phyloP scores from a whole-genome alignment of 2,329 filamentous ascomycete genomes.

The Trichophyton benhamiae region DNA sequence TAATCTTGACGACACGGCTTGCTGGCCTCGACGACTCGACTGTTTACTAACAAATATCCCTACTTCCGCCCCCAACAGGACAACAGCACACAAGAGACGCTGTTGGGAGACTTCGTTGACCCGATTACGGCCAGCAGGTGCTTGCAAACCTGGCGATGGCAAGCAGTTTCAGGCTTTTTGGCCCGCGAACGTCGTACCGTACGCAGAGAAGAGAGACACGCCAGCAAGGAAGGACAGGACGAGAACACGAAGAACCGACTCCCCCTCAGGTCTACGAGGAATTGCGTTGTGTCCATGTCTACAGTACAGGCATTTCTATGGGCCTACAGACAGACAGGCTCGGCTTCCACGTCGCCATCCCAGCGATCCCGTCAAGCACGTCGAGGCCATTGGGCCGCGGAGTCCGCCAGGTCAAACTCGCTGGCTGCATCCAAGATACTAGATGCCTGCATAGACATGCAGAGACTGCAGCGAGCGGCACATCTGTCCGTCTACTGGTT shows the following conservation, averaged over 20 bases:
- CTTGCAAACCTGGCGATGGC: not conserved
- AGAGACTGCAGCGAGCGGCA: not conserved
- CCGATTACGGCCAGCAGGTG: not conserved
- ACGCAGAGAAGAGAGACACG: not conserved
- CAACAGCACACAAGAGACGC: not conserved
- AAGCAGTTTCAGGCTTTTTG: not conserved
- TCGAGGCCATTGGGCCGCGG: not conserved
- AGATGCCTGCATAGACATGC: not conserved
- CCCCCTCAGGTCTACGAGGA: not conserved
- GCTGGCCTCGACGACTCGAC: not conserved
- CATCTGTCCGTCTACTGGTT: not conserved
- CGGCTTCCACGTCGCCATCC: not conserved
- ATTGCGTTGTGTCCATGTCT: too few relatives aligned
- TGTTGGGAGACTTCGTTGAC: not conserved
- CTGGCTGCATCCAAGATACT: not conserved
- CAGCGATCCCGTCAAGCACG: not conserved
- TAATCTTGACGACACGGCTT: not conserved
- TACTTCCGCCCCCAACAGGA: not conserved
- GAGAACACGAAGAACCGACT: not conserved
- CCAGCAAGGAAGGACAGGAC: not conserved
- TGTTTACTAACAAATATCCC: conserved; percentile 1
- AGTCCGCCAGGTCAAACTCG: not conserved
- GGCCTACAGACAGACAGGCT: not conserved
- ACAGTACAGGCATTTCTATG: not conserved
- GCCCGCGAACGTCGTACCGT: not conserved